phyloP scores from a whole-genome alignment of 2,329 filamentous ascomycete species.

The Blastomyces gilchristii region DNA sequence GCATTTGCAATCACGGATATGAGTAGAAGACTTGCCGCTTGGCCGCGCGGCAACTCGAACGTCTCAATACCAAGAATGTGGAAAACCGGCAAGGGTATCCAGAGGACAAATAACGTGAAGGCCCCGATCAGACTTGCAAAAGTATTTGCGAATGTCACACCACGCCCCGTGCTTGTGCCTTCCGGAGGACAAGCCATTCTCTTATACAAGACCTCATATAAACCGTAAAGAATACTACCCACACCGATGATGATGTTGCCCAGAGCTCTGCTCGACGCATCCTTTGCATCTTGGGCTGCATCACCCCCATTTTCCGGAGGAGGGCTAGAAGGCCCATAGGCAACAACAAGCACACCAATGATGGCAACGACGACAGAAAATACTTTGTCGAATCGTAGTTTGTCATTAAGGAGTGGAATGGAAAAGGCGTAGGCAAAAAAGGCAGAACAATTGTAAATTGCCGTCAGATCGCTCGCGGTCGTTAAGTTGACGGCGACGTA shows the following conservation, averaged over 20 bases:
- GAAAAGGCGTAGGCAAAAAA: slow-evolving; percentile 98
- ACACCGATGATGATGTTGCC: slow-evolving; percentile 89
- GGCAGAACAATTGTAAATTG: slow-evolving; percentile 98
- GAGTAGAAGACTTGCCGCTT: slow-evolving; percentile 68
- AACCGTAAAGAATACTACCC: slow-evolving; percentile 84
- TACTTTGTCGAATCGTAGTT: slow-evolving; percentile 72
- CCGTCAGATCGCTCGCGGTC: slow-evolving; percentile 84
- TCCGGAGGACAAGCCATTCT: slow-evolving; percentile 85
- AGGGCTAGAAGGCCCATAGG: slow-evolving; percentile 70
- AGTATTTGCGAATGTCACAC: slow-evolving; percentile 89
- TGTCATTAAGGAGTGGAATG: slow-evolving; percentile 78
- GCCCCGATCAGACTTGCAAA: slow-evolving; percentile 78
- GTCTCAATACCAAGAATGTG: slow-evolving; percentile 68
- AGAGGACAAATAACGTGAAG: slow-evolving; percentile 79
- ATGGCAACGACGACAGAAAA: slow-evolving; percentile 81
- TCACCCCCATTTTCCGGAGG: slow-evolving; percentile 38
- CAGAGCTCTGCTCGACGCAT: slow-evolving; percentile 57
- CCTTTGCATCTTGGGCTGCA: slow-evolving; percentile 27
- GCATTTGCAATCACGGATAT: slow-evolving; percentile 80
- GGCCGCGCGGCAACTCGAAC: slow-evolving; percentile 70
- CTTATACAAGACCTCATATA: slow-evolving; percentile 98
- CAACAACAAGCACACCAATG: slow-evolving; percentile 81
- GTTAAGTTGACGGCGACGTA: slow-evolving; percentile 92
- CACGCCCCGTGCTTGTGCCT: slow-evolving; percentile 70
- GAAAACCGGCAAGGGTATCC: slow-evolving; percentile 80